phyloP scores from a whole-genome alignment of 148 eudicot genomes.

The Silene uniflora region DNA sequence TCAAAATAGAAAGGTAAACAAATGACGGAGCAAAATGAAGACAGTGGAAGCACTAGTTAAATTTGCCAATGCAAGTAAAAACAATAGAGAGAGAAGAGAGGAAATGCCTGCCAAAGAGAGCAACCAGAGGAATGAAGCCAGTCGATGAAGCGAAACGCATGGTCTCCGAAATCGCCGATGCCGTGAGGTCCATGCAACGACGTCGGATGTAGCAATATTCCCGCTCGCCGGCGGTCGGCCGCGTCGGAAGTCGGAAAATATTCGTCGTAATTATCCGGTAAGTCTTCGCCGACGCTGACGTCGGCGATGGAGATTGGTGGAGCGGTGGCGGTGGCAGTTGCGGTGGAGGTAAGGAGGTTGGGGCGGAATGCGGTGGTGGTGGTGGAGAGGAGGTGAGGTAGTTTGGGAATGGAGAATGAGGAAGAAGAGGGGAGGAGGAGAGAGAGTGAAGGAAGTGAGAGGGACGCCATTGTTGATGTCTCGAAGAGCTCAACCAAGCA shows the following conservation, averaged over 20 bases:
- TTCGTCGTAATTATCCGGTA: conserved; percentile 57
- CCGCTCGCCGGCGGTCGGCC: conserved; percentile 57
- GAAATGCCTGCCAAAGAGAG: conserved; percentile 87
- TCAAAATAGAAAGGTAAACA: too few species aligned
- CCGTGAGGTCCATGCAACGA: conserved; percentile 82
- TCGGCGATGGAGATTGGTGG: not conserved
- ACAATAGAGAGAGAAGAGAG: not conserved
- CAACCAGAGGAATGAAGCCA: conserved; percentile 82
- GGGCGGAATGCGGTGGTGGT: not conserved
- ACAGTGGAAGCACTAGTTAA: not conserved
- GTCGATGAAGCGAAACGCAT: conserved; percentile 66
- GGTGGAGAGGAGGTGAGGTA: not conserved
- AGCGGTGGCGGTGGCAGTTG: too few species aligned
- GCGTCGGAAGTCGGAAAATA: conserved; percentile 39
- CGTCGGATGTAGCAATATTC: conserved; percentile 86
- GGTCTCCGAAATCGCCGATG: conserved; percentile 76
- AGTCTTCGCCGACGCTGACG: conserved; percentile 56
- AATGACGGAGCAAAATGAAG: not conserved
- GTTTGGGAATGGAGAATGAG: conserved; percentile 4
- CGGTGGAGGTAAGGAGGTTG: not conserved
- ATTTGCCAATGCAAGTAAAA: too few species aligned
- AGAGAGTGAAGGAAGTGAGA: not conserved
- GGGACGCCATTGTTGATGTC: not conserved
- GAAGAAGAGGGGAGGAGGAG: not conserved
- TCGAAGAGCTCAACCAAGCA: too few species aligned